Evolutionary conservation across 1,139 yeast species (phyloP).

Genomic region (Sugiyamaella japonica): DNA sequence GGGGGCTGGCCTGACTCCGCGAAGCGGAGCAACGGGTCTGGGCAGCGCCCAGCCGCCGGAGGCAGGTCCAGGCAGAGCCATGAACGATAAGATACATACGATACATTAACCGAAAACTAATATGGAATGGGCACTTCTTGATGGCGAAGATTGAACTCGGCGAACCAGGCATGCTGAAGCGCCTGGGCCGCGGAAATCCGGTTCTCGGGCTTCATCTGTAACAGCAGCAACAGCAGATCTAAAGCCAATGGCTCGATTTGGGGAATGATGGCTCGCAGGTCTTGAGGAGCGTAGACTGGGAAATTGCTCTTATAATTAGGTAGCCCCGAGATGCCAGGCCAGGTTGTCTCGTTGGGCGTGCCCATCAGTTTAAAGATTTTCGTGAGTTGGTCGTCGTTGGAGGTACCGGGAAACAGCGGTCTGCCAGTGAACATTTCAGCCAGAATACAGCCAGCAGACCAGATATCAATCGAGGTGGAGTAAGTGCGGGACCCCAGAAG

Average conservation of each 20-base stretch:
- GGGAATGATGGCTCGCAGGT: slow-evolving; percentile 74
- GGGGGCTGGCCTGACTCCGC: not conserved
- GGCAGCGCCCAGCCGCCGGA: slow-evolving; percentile 2
- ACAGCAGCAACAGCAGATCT: slow-evolving; percentile 70
- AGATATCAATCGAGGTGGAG: slow-evolving; percentile 94
- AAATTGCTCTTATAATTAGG: slow-evolving; percentile 85
- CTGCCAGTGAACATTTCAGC: slow-evolving; percentile 99
- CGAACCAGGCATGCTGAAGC: slow-evolving; percentile 93
- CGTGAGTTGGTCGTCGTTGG: slow-evolving; percentile 90
- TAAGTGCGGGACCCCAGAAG: slow-evolving; percentile 91
- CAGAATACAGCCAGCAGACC: slow-evolving; percentile 98
- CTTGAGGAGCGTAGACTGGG: slow-evolving; percentile 79
- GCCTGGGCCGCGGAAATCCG: slow-evolving; percentile 92
- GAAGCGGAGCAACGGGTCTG: not conserved
- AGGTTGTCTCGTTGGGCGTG: slow-evolving; percentile 90
- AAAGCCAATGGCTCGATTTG: slow-evolving; percentile 76
- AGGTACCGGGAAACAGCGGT: slow-evolving; percentile 93
- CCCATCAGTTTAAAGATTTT: slow-evolving; percentile 93
- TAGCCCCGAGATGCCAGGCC: slow-evolving; percentile 89
- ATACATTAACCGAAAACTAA: slow-evolving; percentile 3
- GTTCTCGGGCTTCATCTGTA: slow-evolving; percentile 91
- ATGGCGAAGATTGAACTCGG: slow-evolving; percentile 51
- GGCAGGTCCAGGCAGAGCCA: not conserved
- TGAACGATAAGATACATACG: not conserved
- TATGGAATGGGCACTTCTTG: slow-evolving; percentile 14